These are phyloP conservation scores for Durio zibethinus DNA, from an alignment of 345 rosid genomes.

Conservation along the genomic window DNA sequence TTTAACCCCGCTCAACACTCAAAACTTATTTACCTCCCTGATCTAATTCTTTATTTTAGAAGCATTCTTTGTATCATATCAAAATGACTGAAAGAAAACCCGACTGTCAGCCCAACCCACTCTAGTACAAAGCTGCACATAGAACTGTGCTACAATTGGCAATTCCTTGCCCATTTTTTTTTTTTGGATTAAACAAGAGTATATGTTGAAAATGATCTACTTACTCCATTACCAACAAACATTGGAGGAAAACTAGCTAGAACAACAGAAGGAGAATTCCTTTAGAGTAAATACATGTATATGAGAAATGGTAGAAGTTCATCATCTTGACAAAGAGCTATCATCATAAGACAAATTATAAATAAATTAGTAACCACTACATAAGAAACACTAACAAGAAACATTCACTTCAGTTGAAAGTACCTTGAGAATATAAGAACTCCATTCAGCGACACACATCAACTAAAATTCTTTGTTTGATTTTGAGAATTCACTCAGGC, in stretches of 20 bases:
- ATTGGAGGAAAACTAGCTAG: neutral
- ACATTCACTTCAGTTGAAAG: neutral
- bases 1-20: too few species aligned
- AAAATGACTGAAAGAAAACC: too few species aligned
- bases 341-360: neutral
- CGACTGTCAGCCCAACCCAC: too few species aligned
- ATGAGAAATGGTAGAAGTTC: neutral
- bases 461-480: neutral
- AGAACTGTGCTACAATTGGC: too few species aligned
- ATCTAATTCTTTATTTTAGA: too few species aligned
- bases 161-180: too few species aligned
- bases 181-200: too few species aligned
- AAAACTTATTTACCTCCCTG: too few species aligned
- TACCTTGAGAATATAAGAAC: neutral
- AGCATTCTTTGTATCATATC: too few species aligned
- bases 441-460: neutral
- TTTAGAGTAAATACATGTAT: neutral
- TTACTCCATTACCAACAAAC: neutral
- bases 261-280: neutral
- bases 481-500: neutral
- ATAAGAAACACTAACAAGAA: neutral
- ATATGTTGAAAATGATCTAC: neutral
- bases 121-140: too few species aligned
- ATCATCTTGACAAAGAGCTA: neutral
- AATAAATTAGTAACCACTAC: neutral